These are phyloP conservation scores for Solanum tarapatanum DNA, from an alignment of 257 asterid species.

Conservation along the genomic window DNA sequence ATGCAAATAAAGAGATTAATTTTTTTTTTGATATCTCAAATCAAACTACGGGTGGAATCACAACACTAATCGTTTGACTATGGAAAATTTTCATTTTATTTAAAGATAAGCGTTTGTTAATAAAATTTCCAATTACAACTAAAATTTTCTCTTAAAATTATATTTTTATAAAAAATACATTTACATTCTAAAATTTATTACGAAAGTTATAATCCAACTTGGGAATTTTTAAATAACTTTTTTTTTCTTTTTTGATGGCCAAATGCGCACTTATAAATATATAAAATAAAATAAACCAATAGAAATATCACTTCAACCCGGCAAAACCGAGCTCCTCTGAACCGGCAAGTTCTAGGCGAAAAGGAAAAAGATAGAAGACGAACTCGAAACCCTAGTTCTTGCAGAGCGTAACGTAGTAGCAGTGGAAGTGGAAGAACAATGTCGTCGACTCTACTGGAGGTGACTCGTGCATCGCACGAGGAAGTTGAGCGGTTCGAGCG, in stretches of 20 bases:
- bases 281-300: neutral
- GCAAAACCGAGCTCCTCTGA: neutral
- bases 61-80: neutral
- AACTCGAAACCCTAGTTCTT: slow-evolving; percentile 15
- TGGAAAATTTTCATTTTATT: neutral
- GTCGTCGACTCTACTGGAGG: slow-evolving; percentile 88
- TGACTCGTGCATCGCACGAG: slow-evolving; percentile 83
- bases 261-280: neutral
- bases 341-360: neutral
- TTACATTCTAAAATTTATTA: no score
- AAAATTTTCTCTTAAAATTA: no score
- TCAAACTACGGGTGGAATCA: no score
- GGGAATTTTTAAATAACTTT: no score
- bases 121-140: neutral
- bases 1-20: neutral
- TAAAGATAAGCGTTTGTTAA: no score
- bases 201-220: no score
- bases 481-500: slow-evolving; percentile 92
- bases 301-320: neutral
- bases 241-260: neutral
- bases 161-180: no score
- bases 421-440: slow-evolving; percentile 11
- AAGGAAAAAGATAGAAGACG: neutral
- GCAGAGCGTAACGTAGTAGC: neutral
- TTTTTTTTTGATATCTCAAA: neutral